Percentiles rank a stretch among this genome's conserved stretches.
Evolutionary conservation across 345 rosid species (phyloP).

Genomic region (Acer campestre): DNA sequence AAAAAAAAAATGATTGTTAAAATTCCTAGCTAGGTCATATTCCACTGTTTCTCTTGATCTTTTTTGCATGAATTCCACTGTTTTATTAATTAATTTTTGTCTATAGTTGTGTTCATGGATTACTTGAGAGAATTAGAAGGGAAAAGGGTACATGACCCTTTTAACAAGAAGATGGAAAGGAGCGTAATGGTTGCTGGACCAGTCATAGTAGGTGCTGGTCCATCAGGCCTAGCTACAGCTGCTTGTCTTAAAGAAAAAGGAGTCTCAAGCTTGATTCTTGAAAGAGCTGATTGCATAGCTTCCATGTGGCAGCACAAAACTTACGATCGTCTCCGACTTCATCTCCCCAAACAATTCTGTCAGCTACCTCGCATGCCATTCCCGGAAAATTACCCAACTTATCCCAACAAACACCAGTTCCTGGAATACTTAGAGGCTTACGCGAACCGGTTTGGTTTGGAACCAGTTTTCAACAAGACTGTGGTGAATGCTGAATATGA

Average conservation of each 20-base stretch:
- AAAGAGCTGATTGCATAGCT: conserved; percentile 64
- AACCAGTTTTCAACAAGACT: conserved; percentile 49
- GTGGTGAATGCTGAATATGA: conserved; percentile 66
- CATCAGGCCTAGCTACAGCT: conserved; percentile 73
- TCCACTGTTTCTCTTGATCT: not conserved
- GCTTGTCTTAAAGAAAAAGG: conserved; percentile 68
- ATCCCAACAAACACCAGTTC: conserved; percentile 80
- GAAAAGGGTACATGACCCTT: conserved; percentile 53
- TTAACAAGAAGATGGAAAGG: conserved; percentile 22
- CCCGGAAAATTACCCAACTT: conserved; percentile 64
- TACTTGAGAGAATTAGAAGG: conserved; percentile 48
- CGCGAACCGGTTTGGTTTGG: conserved; percentile 39
- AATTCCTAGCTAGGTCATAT: not conserved
- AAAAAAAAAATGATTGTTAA: too few relatives aligned
- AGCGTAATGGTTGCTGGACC: conserved; percentile 50
- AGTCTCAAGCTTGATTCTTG: conserved; percentile 65
- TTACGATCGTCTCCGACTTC: conserved; percentile 87
- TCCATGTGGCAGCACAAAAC: conserved; percentile 81
- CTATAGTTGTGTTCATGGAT: conserved; percentile 35
- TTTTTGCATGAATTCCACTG: conserved; percentile 1
- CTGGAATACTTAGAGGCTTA: conserved; percentile 60
- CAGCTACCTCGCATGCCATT: conserved; percentile 73
- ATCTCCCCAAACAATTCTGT: conserved; percentile 85
- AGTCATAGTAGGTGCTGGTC: conserved; percentile 84
- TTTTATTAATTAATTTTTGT: too few relatives aligned